These are phyloP conservation scores for Capronia coronata DNA, from an alignment of 2,329 filamentous ascomycete genomes.

Conservation along the genomic window DNA sequence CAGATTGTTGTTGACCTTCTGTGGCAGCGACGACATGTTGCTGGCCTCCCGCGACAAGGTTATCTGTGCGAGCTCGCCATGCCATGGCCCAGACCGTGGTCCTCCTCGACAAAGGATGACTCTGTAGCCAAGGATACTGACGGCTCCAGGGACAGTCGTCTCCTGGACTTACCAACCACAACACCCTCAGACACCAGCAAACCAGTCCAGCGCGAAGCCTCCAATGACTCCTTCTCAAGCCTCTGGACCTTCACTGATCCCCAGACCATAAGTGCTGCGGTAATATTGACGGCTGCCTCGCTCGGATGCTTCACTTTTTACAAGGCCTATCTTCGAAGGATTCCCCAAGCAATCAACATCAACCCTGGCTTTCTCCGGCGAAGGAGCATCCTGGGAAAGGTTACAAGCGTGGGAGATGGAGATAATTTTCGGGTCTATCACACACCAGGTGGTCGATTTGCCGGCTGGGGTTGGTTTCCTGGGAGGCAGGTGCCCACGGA, in stretches of 20 bases:
- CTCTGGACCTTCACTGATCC: conserved; percentile 28
- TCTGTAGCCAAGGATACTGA: background rate
- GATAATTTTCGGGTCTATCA: conserved; percentile 94
- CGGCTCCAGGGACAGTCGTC: background rate
- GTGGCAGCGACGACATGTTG: no score
- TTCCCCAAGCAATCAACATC: conserved; percentile 70
- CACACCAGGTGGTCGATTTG: conserved; percentile 78
- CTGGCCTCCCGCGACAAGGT: background rate
- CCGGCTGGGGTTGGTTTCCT: conserved; percentile 88
- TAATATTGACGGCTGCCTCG: conserved; percentile 27
- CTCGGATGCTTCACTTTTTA: conserved; percentile 27
- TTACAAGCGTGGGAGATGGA: conserved; percentile 92
- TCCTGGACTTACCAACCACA: conserved; percentile 5
- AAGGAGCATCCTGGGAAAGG: conserved; percentile 71
- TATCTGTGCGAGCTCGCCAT: conserved; percentile 14
- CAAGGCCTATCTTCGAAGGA: conserved; percentile 65
- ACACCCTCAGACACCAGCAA: conserved; percentile 3
- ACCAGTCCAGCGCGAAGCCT: conserved; percentile 3
- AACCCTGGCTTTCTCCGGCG: conserved; percentile 64
- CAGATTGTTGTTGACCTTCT: no score
- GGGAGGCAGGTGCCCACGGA: conserved; percentile 63
- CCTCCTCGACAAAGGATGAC: conserved; percentile 24
- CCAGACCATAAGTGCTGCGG: conserved; percentile 29
- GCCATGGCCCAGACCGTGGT: conserved; percentile 28
- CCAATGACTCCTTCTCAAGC: conserved; percentile 2